phyloP scores from a whole-genome alignment of 805 yeast genomes.

The Candida oleophila region DNA sequence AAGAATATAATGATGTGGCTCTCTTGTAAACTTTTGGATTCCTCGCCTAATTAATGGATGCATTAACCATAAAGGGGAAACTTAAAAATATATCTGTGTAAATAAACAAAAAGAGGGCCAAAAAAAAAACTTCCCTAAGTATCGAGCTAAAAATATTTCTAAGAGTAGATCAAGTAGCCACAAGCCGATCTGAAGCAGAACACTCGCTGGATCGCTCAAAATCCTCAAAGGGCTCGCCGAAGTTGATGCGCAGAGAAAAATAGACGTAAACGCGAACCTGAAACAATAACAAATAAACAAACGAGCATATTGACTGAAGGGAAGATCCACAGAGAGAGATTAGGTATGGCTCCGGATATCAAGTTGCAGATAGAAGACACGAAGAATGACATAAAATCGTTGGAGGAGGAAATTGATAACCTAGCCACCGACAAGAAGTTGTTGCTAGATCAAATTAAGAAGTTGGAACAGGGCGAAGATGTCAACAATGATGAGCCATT shows the following conservation, averaged over 20 bases:
- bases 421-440: slow-evolving; percentile 11
- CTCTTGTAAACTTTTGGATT: no score
- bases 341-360: no score
- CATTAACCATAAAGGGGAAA: no score
- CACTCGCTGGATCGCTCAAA: background rate
- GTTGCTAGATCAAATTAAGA: slow-evolving; percentile 11
- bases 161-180: no score
- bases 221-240: background rate
- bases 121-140: no score
- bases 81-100: no score
- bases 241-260: background rate
- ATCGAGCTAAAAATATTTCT: no score
- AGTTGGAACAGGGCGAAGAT: slow-evolving; percentile 8
- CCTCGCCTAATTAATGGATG: no score
- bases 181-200: background rate
- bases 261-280: background rate
- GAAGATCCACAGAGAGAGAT: no score
- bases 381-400: slow-evolving; percentile 17
- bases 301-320: background rate
- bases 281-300: slow-evolving; percentile 5
- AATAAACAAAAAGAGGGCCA: no score
- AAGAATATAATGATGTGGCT: no score
- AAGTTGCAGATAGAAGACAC: slow-evolving; percentile 15
- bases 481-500: slow-evolving; percentile 15
- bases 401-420: slow-evolving; percentile 16